Evolutionary conservation across 169 alveolate species (phyloP), one percentile per base, ranked within the genome.

Genomic region (Plasmodium inui): DNA sequence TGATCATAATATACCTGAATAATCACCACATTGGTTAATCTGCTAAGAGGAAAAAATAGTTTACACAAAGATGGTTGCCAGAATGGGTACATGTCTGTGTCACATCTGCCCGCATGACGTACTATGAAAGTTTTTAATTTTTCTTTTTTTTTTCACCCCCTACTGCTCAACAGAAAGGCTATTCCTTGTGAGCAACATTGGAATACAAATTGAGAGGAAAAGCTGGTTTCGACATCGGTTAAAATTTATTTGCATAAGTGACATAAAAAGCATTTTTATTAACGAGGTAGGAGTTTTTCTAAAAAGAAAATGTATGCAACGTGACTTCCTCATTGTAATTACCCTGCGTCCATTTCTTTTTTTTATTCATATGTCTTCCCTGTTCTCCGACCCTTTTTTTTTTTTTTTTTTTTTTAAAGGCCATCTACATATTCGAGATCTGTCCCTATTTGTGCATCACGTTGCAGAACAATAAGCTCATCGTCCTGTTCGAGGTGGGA

Each of bases 161-260:
- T 53, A 55, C 55, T 41, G 6, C 70, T 86, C 46, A 76, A 50
- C 82, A 88, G 94, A 88, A 55, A 88, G 82, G 39, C 73, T 88
- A 78, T 79, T 88, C 17, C 44, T 88, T 37, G 50, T 88, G 70
- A 88, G 34, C 41, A 78, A 88, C 50, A 78, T 88, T 78, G 94
- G 94, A 3, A 78, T 88, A 55, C 94, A 88, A 88, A 70, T 88
- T 71, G 94, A 88, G 46, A 88, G 72, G 46, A 88, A 39, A 19
- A 41, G 50, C 46, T 79, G 30, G 57, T 79, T 78, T 37, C 72
- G 81, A 10, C 79, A 57, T 67, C 81, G 70, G 57, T 53, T 79
- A 53, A 76, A 88, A 57, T 88, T 88, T 88, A 57, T 88, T 78
- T 88, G 94, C 71, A 8, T 57, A 61, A 88, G 46, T 39, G 89